Conservation (phyloP, 495 filamentous ascomycete species). For the Daldinia concentrica region DNA sequence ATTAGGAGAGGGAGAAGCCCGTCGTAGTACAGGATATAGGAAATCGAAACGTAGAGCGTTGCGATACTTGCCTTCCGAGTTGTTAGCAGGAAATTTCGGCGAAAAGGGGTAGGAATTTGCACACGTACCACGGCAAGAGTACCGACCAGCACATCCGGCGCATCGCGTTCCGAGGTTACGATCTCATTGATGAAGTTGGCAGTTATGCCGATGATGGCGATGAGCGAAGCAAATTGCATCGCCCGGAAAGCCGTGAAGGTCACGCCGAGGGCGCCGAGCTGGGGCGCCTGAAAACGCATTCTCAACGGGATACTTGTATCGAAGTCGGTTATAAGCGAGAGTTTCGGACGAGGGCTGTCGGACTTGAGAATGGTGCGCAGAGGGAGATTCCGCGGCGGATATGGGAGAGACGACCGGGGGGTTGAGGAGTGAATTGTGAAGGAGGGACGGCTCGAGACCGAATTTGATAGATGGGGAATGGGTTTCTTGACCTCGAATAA, state of each 20-base stretch:
- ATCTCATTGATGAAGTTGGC: conserved; percentile 86
- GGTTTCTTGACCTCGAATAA: conserved; percentile 19
- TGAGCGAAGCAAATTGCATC: conserved; percentile 75
- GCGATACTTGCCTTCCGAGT: conserved; percentile 72
- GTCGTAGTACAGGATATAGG: conserved; percentile 79
- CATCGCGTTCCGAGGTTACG: conserved; percentile 66
- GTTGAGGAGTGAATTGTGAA: conserved; percentile 47
- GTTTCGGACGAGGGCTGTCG: conserved; percentile 37
- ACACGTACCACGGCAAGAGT: conserved; percentile 79
- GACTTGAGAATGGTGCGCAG: conserved; percentile 42
- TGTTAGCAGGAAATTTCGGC: conserved; percentile 18
- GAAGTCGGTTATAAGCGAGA: conserved; percentile 47
- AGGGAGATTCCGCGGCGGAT: conserved; percentile 42
- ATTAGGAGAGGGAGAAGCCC: conserved; percentile 76
- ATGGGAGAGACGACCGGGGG: conserved; percentile 40
- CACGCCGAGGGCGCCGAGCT: conserved; percentile 78
- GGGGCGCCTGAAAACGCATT: conserved; percentile 52
- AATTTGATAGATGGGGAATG: neutral
- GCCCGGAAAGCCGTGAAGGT: conserved; percentile 78
- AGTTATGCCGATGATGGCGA: conserved; percentile 81
- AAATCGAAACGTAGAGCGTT: conserved; percentile 78
- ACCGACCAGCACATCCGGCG: conserved; percentile 78
- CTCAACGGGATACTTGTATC: conserved; percentile 44
- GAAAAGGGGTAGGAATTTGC: conserved; percentile 1
- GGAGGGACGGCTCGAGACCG: conserved; percentile 39